These are phyloP conservation scores for Austroboletus eburneus DNA, from an alignment of 768 basidiomycete genomes.

Conservation along the genomic window DNA sequence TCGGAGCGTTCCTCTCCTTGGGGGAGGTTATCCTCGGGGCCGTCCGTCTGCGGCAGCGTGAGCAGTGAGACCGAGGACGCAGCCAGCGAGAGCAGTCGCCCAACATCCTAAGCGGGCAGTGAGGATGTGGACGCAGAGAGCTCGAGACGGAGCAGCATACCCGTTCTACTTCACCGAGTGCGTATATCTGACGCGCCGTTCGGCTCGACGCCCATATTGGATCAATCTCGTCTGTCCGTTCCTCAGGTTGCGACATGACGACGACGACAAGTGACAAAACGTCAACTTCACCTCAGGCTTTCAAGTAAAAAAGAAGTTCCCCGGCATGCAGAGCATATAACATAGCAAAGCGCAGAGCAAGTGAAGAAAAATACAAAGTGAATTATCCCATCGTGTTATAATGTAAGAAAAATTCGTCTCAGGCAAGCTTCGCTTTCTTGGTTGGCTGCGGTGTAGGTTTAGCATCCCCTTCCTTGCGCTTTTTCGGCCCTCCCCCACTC, in stretches of 20 bases:
- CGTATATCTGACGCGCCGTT: constrained; percentile 78
- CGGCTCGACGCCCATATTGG: constrained; percentile 79
- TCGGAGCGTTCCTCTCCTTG: constrained; percentile 82
- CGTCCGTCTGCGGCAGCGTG: constrained; percentile 80
- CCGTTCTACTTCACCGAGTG: constrained; percentile 77
- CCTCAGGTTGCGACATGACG: constrained; percentile 23
- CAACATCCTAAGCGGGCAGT: constrained; percentile 57
- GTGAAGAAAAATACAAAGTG: constrained; percentile 22
- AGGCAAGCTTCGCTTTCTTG: constrained; percentile 66
- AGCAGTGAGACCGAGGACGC: constrained; percentile 76
- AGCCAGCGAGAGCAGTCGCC: constrained; percentile 67
- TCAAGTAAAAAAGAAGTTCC: not conserved
- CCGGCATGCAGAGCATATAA: constrained; percentile 16
- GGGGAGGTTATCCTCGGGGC: constrained; percentile 60
- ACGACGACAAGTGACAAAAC: too few species aligned
- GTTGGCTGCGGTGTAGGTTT: constrained; percentile 56
- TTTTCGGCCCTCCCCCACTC: constrained; percentile 49
- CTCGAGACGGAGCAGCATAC: constrained; percentile 31
- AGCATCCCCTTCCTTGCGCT: constrained; percentile 66
- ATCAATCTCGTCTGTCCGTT: constrained; percentile 46
- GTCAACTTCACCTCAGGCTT: too few species aligned
- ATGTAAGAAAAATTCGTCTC: constrained; percentile 31
- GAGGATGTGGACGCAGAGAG: not conserved
- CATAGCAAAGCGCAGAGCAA: constrained; percentile 32
- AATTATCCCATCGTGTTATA: constrained; percentile 27